Conservation (phyloP, 805 yeast genomes). For the Phaffomyces thermotolerans region DNA sequence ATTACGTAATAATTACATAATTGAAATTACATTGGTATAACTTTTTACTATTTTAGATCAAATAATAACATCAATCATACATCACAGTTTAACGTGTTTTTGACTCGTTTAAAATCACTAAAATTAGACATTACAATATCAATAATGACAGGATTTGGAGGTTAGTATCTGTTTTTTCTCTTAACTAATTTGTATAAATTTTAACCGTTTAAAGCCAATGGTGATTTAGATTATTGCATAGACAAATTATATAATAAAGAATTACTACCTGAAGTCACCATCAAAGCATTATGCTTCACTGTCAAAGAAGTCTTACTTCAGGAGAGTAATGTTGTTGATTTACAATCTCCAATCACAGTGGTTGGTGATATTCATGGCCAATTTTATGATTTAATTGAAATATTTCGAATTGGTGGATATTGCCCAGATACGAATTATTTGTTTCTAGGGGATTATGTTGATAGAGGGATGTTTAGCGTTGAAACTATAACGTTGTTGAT, state of each 20-base stretch:
- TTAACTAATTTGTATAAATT: too few relatives aligned
- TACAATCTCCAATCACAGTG: constrained; percentile 82
- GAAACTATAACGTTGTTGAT: constrained; percentile 85
- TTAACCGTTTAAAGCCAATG: constrained; percentile 8
- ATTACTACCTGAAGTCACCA: constrained; percentile 61
- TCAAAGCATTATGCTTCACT: constrained; percentile 69
- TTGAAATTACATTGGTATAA: too few relatives aligned
- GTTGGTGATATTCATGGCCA: constrained; percentile 99
- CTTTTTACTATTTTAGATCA: too few relatives aligned
- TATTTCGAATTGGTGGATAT: constrained; percentile 87
- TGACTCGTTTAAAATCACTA: too few relatives aligned
- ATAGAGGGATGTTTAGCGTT: constrained; percentile 87
- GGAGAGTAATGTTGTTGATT: constrained; percentile 82
- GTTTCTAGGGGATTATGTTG: constrained; percentile 94
- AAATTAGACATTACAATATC: neutral
- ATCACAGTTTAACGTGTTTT: too few relatives aligned
- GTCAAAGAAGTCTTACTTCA: constrained; percentile 71
- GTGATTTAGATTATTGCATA: constrained; percentile 62
- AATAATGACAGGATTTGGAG: neutral
- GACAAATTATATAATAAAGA: constrained; percentile 58
- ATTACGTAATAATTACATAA: too few relatives aligned
- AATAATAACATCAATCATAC: too few relatives aligned
- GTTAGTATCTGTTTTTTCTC: neutral
- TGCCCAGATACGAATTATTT: constrained; percentile 92
- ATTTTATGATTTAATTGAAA: constrained; percentile 87